phyloP scores from a whole-genome alignment of 208 protist genomes.

The Trypanosoma conorhini region DNA sequence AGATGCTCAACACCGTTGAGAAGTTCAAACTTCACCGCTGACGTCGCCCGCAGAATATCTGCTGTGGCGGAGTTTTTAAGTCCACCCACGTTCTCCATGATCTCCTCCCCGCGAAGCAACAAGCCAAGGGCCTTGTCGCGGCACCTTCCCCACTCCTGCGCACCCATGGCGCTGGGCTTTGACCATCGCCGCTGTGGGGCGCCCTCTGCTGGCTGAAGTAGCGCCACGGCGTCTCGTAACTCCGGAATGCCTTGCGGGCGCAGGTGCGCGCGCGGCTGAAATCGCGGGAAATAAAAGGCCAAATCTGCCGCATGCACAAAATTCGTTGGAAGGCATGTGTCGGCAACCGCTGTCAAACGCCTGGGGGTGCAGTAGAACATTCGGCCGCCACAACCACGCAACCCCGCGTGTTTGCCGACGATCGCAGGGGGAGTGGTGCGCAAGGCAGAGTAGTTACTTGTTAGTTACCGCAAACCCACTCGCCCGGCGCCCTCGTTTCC shows the following conservation, averaged over 20 bases:
- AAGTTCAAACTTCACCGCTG: conserved; percentile 77
- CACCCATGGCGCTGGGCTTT: conserved; percentile 7
- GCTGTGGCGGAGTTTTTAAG: conserved; percentile 33
- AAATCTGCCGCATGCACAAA: conserved; percentile 70
- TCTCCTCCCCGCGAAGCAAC: conserved; percentile 75
- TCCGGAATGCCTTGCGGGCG: conserved; percentile 64
- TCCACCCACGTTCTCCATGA: conserved; percentile 65
- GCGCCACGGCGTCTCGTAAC: conserved; percentile 57
- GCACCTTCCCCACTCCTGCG: conserved; percentile 35
- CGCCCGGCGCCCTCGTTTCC: too few species aligned
- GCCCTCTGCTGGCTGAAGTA: conserved; percentile 41
- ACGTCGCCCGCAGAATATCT: conserved; percentile 55
- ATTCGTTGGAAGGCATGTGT: conserved; percentile 58
- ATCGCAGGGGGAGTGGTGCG: not conserved
- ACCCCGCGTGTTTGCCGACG: not conserved
- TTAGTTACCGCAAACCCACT: too few species aligned
- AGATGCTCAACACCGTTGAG: conserved; percentile 76
- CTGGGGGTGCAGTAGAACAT: conserved; percentile 48
- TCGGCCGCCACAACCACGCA: not conserved
- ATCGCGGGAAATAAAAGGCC: conserved; percentile 85
- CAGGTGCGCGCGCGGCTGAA: conserved; percentile 71
- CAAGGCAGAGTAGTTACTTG: not conserved
- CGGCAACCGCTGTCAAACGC: conserved; percentile 34
- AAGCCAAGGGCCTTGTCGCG: conserved; percentile 57
- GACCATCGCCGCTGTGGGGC: conserved; percentile 28